Conservation (phyloP, 2,329 filamentous ascomycete species). For the Cladosporium phlei region DNA sequence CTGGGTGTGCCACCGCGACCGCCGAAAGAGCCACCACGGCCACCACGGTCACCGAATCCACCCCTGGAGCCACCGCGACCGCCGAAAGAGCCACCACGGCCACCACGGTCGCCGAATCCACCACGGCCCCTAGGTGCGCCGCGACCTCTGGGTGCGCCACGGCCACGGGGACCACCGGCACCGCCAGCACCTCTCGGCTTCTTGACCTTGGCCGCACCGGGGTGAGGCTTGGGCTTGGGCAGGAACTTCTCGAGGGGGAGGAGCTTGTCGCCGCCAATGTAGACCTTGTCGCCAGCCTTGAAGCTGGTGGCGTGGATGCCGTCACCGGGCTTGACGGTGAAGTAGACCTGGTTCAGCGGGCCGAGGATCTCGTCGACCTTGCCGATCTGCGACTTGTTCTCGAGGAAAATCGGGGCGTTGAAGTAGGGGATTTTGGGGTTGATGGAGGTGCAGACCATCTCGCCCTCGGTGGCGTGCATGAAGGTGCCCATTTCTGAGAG, state of each 20-base stretch:
- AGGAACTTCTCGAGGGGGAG: slow-evolving; percentile 93
- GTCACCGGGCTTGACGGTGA: slow-evolving; percentile 95
- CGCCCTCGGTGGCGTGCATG: slow-evolving; percentile 90
- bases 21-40: too few relatives aligned
- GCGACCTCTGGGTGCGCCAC: slow-evolving; percentile 52
- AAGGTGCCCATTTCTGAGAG: slow-evolving; percentile 79
- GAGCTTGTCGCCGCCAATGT: slow-evolving; percentile 89
- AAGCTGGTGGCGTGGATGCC: slow-evolving; percentile 93
- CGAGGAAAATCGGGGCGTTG: slow-evolving; percentile 97
- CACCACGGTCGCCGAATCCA: slow-evolving; percentile 50
- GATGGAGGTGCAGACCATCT: slow-evolving; percentile 93
- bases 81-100: slow-evolving; percentile 46
- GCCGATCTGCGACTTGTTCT: slow-evolving; percentile 87
- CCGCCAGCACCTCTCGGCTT: slow-evolving; percentile 57
- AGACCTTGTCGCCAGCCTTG: slow-evolving; percentile 96
- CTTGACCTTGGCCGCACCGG: slow-evolving; percentile 63
- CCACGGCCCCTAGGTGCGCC: slow-evolving; percentile 44
- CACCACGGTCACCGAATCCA: slow-evolving; percentile 36
- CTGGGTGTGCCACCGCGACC: slow-evolving; percentile 28
- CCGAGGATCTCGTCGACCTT: slow-evolving; percentile 98
- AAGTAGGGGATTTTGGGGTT: slow-evolving; percentile 98
- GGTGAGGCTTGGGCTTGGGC: slow-evolving; percentile 78
- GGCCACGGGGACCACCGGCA: slow-evolving; percentile 35
- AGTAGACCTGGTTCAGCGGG: slow-evolving; percentile 95
- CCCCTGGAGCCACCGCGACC: slow-evolving; percentile 51